Conservation (phyloP, 1,139 yeast genomes). For the Geotrichum australiense region DNA sequence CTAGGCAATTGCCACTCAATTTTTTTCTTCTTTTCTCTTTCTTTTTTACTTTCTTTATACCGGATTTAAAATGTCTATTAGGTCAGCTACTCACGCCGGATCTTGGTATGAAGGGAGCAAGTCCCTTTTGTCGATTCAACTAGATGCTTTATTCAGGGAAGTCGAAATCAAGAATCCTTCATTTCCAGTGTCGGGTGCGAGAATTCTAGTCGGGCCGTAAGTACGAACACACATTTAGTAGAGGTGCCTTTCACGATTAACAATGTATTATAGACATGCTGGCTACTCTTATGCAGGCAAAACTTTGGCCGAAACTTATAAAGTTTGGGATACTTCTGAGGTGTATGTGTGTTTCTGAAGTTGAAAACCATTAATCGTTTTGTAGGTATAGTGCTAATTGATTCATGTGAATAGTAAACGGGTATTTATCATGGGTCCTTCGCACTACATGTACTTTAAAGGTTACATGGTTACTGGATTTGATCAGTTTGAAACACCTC, state of each 20-base stretch:
- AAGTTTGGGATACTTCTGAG: slow-evolving; percentile 54
- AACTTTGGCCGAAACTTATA: slow-evolving; percentile 71
- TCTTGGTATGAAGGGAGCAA: slow-evolving; percentile 67
- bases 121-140: slow-evolving; percentile 41
- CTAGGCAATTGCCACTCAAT: background rate
- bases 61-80: slow-evolving; percentile 31
- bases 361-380: background rate
- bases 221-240: slow-evolving; percentile 20
- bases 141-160: slow-evolving; percentile 40
- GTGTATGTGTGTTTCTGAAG: slow-evolving; percentile 27
- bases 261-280: slow-evolving; percentile 50
- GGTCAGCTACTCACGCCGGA: slow-evolving; percentile 82
- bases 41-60: background rate
- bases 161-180: slow-evolving; percentile 22
- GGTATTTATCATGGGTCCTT: slow-evolving; percentile 82
- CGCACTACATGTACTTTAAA: slow-evolving; percentile 81
- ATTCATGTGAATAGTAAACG: slow-evolving; percentile 38
- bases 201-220: slow-evolving; percentile 51
- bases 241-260: background rate
- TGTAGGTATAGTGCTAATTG: background rate
- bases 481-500: slow-evolving; percentile 64
- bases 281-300: slow-evolving; percentile 81
- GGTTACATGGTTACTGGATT: slow-evolving; percentile 53
- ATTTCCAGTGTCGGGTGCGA: slow-evolving; percentile 46
- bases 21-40: background rate